Evolutionary conservation across 1,284 basidiomycete genomes (phyloP), one percentile per base, ranked within the genome.

Genomic region (Irpex lacteus): DNA sequence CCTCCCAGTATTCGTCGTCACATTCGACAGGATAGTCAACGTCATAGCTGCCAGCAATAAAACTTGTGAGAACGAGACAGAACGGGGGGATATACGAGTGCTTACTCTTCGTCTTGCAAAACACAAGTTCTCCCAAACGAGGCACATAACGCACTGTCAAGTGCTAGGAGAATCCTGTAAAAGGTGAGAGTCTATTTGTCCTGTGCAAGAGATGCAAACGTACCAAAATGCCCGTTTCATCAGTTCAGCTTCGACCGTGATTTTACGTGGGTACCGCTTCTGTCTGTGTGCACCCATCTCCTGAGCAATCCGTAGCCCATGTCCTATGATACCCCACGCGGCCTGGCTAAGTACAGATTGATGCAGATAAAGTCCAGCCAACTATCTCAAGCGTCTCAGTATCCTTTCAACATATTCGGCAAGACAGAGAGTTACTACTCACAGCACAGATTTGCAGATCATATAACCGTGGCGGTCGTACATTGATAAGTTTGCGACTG

Each of bases 31-130:
- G 89, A 34, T 84, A 80, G 54, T 92, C 89, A 3, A 92, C 77
- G 70, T 95, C 92, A 68, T 92, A 89, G 70, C 88, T 90, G 26
- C 26, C 26, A 26, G 26, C 3, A 63, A 37, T 54, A 60, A 36
- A 36, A 44, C 34, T 55, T 4, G 57, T 49, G 50, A 55, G 58
- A 18, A 59, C 52, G 50, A 44, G 44, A 49, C 19, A 8, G 19
- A 47, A 8, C 19, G 8, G n/a, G 19, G 53, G 64, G 5, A 34
- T 8, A 38, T 54, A 53, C 13, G 40, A 36, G 44, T 56, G 19
- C 85, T 11, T 68, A 91, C 90, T 94, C 93, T 72, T 93, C 91
- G 66, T 94, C 91, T 63, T 92, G 88, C 53, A 94, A 86, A 2
- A 89, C 89, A 71, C 90, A 88, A 0, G 91, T 89, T 19, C 94